These are phyloP conservation scores for Talaromyces islandicus DNA, from an alignment of 2,329 filamentous ascomycete genomes.

Conservation along the genomic window DNA sequence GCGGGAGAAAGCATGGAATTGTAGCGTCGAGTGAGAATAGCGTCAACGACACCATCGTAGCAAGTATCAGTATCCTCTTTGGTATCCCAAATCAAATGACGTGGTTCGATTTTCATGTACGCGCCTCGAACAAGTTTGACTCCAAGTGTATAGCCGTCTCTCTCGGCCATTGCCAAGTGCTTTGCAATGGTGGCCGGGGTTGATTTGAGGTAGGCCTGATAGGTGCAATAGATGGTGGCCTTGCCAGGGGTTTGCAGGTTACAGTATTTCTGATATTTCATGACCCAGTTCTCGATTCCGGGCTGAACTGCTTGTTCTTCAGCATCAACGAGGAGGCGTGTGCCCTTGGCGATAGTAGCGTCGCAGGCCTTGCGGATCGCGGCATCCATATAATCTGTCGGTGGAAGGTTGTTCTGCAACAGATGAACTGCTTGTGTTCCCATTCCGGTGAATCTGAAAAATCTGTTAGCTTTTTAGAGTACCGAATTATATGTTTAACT, in stretches of 20 bases:
- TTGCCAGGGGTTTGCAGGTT: constrained; percentile 41
- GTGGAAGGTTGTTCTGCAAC: constrained; percentile 32
- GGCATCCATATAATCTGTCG: constrained; percentile 35
- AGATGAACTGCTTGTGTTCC: constrained; percentile 38
- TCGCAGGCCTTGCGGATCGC: constrained; percentile 42
- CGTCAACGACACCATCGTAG: constrained; percentile 53
- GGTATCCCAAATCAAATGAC: constrained; percentile 40
- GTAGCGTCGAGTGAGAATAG: constrained; percentile 56
- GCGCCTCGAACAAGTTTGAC: constrained; percentile 51
- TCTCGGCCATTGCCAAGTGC: constrained; percentile 41
- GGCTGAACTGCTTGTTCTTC: constrained; percentile 49
- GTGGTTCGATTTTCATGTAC: constrained; percentile 46
- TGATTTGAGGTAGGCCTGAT: constrained; percentile 49
- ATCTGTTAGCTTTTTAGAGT: neutral
- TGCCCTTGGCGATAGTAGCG: constrained; percentile 35
- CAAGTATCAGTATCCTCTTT: constrained; percentile 44
- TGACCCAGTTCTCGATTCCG: constrained; percentile 48
- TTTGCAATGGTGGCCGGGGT: constrained; percentile 39
- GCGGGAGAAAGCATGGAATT: constrained; percentile 46
- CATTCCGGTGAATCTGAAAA: constrained; percentile 43
- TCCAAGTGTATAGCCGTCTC: constrained; percentile 45
- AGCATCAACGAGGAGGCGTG: constrained; percentile 48
- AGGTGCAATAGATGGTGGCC: constrained; percentile 50
- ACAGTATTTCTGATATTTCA: constrained; percentile 48
- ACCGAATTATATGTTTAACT: constrained; percentile 11